phyloP scores from a whole-genome alignment of 2,329 filamentous ascomycete genomes.

The Exophiala spinifera region DNA sequence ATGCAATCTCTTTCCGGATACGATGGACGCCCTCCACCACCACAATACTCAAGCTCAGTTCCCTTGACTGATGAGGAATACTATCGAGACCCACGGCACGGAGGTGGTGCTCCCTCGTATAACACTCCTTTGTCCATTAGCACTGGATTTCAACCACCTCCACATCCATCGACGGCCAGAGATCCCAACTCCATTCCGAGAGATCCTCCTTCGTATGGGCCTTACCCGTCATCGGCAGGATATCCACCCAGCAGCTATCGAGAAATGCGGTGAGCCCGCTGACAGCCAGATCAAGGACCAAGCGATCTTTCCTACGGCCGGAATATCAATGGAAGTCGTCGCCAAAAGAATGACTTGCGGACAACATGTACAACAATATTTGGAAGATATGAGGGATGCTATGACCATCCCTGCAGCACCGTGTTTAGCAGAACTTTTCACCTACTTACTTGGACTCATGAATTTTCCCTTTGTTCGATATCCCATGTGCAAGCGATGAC shows the following conservation, averaged over 20 bases:
- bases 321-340: too few relatives aligned
- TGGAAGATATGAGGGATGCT: too few relatives aligned
- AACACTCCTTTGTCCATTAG: constrained; percentile 14
- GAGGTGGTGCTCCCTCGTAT: constrained; percentile 3
- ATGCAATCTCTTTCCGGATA: constrained; percentile 20
- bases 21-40: constrained; percentile 6
- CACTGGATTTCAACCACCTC: constrained; percentile 20
- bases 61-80: constrained; percentile 22
- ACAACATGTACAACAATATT: too few relatives aligned
- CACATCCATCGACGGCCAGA: constrained; percentile 1
- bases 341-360: too few relatives aligned
- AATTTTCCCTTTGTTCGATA: background rate
- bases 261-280: constrained; percentile 10
- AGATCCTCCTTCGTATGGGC: constrained; percentile 13
- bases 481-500: too few relatives aligned
- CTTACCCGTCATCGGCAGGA: constrained; percentile 13
- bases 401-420: too few relatives aligned
- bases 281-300: background rate
- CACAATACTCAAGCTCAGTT: constrained; percentile 2
- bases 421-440: too few relatives aligned
- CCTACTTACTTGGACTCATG: background rate
- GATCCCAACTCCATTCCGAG: constrained; percentile 5
- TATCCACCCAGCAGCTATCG: constrained; percentile 24
- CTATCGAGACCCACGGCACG: constrained; percentile 18
- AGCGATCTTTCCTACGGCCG: background rate